A percentile compares a stretch with the other conserved stretches of the same genome.
Conservation (phyloP, 768 basidiomycete genomes). For the Calocera viscosa region DNA sequence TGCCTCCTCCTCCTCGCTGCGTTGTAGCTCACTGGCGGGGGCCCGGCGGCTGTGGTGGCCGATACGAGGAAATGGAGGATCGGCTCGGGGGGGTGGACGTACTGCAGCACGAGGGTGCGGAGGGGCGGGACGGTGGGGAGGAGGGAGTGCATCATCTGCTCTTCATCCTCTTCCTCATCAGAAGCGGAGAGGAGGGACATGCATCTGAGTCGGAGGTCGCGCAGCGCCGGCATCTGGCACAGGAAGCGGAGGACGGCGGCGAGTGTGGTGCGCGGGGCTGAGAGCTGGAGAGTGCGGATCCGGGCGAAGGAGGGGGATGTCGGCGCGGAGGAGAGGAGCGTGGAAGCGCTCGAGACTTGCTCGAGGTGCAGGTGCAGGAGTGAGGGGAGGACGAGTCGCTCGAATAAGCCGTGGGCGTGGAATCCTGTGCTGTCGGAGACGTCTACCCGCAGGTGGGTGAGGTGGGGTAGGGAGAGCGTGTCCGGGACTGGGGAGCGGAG, state of each 20-base stretch:
- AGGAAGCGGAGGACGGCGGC: neutral
- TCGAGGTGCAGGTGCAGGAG: neutral
- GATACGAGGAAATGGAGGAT: neutral
- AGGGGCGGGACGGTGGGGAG: neutral
- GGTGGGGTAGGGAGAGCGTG: neutral
- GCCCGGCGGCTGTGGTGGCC: neutral
- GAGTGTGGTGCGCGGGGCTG: neutral
- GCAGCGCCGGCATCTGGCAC: neutral
- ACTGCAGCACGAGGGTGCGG: neutral
- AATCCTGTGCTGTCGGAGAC: neutral
- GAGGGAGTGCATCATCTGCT: neutral
- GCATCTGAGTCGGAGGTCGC: neutral
- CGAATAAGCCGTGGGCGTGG: neutral
- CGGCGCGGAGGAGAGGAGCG: neutral
- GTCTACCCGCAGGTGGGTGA: neutral
- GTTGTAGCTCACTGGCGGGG: neutral
- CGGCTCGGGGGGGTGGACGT: neutral
- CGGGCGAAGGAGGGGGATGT: neutral
- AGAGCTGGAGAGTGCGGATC: neutral
- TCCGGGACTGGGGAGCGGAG: neutral
- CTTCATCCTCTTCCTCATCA: neutral
- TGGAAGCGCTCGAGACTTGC: neutral
- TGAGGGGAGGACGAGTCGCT: neutral
- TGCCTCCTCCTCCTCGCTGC: neutral
- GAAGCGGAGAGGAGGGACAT: neutral